Evolutionary conservation across 2,329 filamentous ascomycete species (phyloP).

Genomic region (Fusarium sp.): DNA sequence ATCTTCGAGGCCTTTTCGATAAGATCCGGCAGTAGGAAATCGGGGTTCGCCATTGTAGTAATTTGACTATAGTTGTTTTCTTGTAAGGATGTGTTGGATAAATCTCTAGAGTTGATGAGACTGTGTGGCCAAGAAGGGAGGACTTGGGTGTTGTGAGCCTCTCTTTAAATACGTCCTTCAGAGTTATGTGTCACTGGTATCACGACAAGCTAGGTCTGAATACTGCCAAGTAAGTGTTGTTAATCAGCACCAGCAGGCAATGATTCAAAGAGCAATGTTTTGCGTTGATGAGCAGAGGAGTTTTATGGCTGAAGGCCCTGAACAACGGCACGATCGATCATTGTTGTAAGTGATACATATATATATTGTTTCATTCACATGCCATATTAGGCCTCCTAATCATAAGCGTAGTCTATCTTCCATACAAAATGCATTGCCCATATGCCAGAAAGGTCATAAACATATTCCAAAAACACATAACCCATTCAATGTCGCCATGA

Average conservation of each 20-base stretch:
- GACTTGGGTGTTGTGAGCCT: not conserved
- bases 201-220: not conserved
- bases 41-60: constrained; percentile 3
- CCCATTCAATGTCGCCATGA: constrained; percentile 8
- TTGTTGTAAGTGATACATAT: not conserved
- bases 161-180: not conserved
- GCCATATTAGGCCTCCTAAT: constrained; percentile 10
- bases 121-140: not conserved
- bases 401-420: constrained; percentile 24
- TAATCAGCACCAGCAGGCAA: not conserved
- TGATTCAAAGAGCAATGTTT: not conserved
- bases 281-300: not conserved
- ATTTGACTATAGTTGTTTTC: not conserved
- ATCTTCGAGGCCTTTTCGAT: not conserved
- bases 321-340: not conserved
- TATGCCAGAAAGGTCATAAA: not conserved
- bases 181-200: not conserved
- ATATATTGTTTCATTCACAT: constrained; percentile 21
- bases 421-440: constrained; percentile 2
- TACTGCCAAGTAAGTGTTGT: not conserved
- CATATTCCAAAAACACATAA: not conserved
- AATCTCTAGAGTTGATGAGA: not conserved
- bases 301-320: not conserved
- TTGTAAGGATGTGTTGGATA: not conserved
- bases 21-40: not conserved